Conservation (phyloP, 441 rosid species). For the Manihot esculenta region DNA sequence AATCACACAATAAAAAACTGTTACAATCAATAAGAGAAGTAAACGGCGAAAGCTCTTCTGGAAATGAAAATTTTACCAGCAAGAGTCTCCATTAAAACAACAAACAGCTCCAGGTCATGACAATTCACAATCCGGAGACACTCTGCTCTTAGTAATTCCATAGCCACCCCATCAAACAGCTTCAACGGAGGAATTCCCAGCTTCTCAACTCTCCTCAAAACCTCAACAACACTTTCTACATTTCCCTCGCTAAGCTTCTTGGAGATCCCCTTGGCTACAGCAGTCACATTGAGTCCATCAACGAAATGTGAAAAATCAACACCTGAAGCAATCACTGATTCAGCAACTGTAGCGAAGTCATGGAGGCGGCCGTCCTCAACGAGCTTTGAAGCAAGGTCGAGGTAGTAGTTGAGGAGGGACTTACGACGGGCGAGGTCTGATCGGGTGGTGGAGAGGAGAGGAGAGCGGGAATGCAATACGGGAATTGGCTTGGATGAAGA, state of each 20-base stretch:
- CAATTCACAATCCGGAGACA: slow-evolving; percentile 51
- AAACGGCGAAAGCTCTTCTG: background rate
- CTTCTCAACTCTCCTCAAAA: slow-evolving; percentile 49
- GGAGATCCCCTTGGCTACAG: slow-evolving; percentile 53
- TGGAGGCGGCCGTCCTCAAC: slow-evolving; percentile 69
- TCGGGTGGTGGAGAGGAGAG: slow-evolving; percentile 33
- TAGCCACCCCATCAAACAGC: slow-evolving; percentile 42
- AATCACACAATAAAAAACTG: background rate
- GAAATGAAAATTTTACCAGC: slow-evolving; percentile 40
- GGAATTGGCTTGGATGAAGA: slow-evolving; percentile 23
- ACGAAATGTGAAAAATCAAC: slow-evolving; percentile 48
- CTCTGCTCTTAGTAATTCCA: slow-evolving; percentile 49
- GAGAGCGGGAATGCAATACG: slow-evolving; percentile 26
- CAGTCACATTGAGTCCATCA: slow-evolving; percentile 36
- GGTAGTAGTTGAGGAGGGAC: slow-evolving; percentile 41
- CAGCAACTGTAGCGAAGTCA: slow-evolving; percentile 56
- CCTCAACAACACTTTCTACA: slow-evolving; percentile 44
- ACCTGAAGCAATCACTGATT: slow-evolving; percentile 55
- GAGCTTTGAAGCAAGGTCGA: slow-evolving; percentile 61
- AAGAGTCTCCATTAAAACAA: slow-evolving; percentile 69
- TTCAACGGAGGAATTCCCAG: slow-evolving; percentile 59
- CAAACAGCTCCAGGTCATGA: slow-evolving; percentile 49
- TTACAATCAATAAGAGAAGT: background rate
- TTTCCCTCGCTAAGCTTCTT: slow-evolving; percentile 57
- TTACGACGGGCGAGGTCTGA: slow-evolving; percentile 26